phyloP scores from a whole-genome alignment of 1,284 basidiomycete species.

The Termitomyces sp. region DNA sequence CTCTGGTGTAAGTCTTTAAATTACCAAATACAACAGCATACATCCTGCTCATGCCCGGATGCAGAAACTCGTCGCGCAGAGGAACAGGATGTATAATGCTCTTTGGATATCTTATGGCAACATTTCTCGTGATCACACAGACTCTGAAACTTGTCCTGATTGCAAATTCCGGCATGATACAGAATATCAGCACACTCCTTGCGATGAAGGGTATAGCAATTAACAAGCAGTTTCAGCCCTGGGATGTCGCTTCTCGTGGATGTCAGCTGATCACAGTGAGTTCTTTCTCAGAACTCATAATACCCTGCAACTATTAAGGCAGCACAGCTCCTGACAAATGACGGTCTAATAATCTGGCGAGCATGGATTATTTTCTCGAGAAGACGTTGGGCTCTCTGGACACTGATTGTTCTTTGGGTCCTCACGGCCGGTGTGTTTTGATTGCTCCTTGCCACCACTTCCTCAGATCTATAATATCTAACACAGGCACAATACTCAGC shows the following conservation, averaged over 20 bases:
- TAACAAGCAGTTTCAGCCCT: not conserved
- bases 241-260: not conserved
- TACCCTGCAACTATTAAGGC: not conserved
- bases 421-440: not conserved
- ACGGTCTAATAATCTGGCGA: not conserved
- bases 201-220: not conserved
- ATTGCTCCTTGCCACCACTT: not conserved
- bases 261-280: not conserved
- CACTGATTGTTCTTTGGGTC: not conserved
- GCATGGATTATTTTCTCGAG: not conserved
- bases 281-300: too few relatives aligned
- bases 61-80: too few relatives aligned
- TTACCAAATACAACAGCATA: too few relatives aligned
- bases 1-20: too few relatives aligned
- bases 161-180: not conserved
- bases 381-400: not conserved
- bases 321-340: not conserved
- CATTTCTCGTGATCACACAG: too few relatives aligned
- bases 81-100: too few relatives aligned
- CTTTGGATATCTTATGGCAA: too few relatives aligned
- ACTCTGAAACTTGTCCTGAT: too few relatives aligned
- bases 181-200: not conserved
- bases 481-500: not conserved
- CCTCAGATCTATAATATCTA: not conserved
- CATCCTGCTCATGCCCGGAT: too few relatives aligned